A percentile compares a stretch with the other conserved stretches of the same genome.
phyloP scores from a whole-genome alignment of 108 stramenopile species.

The Fragilaria crotonensis region DNA sequence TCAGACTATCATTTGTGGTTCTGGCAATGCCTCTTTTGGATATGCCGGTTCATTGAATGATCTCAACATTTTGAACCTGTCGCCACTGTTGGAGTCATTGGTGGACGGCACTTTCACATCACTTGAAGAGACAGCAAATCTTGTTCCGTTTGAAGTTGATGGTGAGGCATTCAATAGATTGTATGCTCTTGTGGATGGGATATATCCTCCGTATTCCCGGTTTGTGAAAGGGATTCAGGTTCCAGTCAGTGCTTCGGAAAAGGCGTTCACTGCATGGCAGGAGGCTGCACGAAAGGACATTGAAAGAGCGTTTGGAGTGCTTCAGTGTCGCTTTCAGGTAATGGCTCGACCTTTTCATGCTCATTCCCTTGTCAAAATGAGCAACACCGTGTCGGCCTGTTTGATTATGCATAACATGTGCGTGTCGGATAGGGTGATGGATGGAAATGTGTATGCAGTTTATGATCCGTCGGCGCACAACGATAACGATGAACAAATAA shows the following conservation, averaged over 20 bases:
- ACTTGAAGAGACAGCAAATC: not conserved
- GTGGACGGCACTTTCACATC: conserved; percentile 3
- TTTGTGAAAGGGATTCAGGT: too few species aligned
- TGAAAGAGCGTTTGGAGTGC: conserved; percentile 16
- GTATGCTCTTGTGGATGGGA: conserved; percentile 25
- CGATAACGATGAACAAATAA: too few species aligned
- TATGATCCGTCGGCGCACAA: too few species aligned
- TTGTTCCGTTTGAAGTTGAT: too few species aligned
- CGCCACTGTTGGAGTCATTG: not conserved
- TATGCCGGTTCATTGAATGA: conserved; percentile 13
- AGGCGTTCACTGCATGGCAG: conserved; percentile 15
- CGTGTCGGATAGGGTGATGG: conserved; percentile 15
- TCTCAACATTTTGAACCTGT: conserved; percentile 9
- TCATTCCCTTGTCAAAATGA: not conserved
- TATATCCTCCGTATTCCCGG: conserved; percentile 16
- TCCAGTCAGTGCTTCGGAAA: conserved; percentile 8
- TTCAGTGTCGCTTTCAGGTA: conserved; percentile 4
- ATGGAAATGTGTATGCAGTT: not conserved
- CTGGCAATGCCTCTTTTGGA: not conserved
- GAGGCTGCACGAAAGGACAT: conserved; percentile 17
- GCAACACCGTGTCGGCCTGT: not conserved
- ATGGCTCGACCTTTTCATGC: conserved; percentile 9
- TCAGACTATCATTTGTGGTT: conserved; percentile 1
- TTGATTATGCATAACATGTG: conserved; percentile 19
- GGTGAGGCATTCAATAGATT: conserved; percentile 18